Percentiles rank a stretch among this genome's conserved stretches.
Evolutionary conservation across 208 protist species (phyloP).

Genomic region (Vickermania spadyakhi): DNA sequence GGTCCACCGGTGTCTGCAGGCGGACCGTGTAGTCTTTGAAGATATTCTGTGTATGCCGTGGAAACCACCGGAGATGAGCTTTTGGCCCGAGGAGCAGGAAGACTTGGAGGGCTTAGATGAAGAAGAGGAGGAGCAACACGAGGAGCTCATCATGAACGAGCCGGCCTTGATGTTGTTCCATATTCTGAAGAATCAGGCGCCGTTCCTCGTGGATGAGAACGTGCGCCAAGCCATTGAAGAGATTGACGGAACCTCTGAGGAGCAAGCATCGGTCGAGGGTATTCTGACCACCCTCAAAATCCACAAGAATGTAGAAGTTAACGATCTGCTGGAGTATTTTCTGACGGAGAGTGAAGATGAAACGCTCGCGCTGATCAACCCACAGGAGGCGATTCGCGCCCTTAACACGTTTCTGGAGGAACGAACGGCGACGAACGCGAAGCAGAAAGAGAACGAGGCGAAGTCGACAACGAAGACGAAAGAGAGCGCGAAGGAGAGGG

Average conservation of each 20-base stretch:
- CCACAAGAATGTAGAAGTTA: slow-evolving; percentile 72
- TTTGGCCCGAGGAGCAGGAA: slow-evolving; percentile 54
- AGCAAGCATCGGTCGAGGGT: slow-evolving; percentile 81
- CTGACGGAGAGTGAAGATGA: slow-evolving; percentile 52
- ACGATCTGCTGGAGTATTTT: slow-evolving; percentile 88
- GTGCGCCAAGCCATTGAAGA: slow-evolving; percentile 51
- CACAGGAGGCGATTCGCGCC: slow-evolving; percentile 76
- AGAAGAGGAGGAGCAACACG: slow-evolving; percentile 24
- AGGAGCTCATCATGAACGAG: slow-evolving; percentile 66
- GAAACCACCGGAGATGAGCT: slow-evolving; percentile 72
- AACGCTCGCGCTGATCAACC: slow-evolving; percentile 53
- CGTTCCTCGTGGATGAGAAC: slow-evolving; percentile 84
- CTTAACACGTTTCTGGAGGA: slow-evolving; percentile 78
- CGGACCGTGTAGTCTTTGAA: slow-evolving; percentile 94
- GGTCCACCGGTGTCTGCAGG: slow-evolving; percentile 82
- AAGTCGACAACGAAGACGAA: slow-evolving; percentile 11
- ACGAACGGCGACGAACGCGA: slow-evolving; percentile 9
- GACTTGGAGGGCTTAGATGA: slow-evolving; percentile 22
- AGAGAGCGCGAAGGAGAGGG: slow-evolving; percentile 24
- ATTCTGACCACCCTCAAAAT: slow-evolving; percentile 91
- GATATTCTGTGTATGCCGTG: slow-evolving; percentile 89
- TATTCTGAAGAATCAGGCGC: slow-evolving; percentile 74
- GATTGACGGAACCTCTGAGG: slow-evolving; percentile 66
- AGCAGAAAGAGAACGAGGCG: slow-evolving; percentile 7
- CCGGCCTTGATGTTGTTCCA: slow-evolving; percentile 74